Evolutionary conservation across 192 early-diverging fungal genomes (phyloP), one percentile per base, ranked within the genome.

Genomic region (Ramicandelaber brevisporus): DNA sequence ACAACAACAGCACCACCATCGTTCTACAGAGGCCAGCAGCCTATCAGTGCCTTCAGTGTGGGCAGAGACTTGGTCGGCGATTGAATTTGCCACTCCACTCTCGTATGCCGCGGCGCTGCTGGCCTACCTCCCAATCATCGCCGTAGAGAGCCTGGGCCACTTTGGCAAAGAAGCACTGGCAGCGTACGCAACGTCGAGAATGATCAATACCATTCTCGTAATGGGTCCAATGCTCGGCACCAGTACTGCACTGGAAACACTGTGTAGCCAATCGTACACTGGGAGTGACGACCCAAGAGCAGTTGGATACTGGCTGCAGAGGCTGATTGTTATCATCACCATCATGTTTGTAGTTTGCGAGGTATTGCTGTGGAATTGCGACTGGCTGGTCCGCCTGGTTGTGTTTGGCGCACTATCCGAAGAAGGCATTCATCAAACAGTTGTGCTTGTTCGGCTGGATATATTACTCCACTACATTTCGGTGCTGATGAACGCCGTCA

Each of bases 401-500:
- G 19, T 42, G 30, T 21, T 8, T 6, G 17, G 44, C 10, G 50
- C 45, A 8, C 17, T 56, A 4, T 65, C 84, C 6, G 45, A 44
- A 0, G 65, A 71, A 18, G 41, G 90, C 14, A 69, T 84, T 0
- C 8, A 48, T 1, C 39, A 77, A 0, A 59, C 81, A 0, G 77
- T 64, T 1, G 40, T 45, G 0, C 78, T 75, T 37, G 37, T 79
- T n/a, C 38, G 57, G 2, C 67, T 59, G 20, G 53, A 75, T 11
- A 50, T 87, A 20, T 49, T 73, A 4, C 75, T 77, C 3, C 51
- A 78, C 9, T 65, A 67, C 9, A 63, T 77, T 0, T 50, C 57
- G 37, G 31, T 89, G 29, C 45, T 65, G 5, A 70, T 71, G 59
- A 83, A 92, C 41, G 76, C 71, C 43, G 43, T 80, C 14, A 77